These are phyloP conservation scores for Nevesoporus exiguus DNA, from an alignment of 768 basidiomycete genomes.

Conservation along the genomic window DNA sequence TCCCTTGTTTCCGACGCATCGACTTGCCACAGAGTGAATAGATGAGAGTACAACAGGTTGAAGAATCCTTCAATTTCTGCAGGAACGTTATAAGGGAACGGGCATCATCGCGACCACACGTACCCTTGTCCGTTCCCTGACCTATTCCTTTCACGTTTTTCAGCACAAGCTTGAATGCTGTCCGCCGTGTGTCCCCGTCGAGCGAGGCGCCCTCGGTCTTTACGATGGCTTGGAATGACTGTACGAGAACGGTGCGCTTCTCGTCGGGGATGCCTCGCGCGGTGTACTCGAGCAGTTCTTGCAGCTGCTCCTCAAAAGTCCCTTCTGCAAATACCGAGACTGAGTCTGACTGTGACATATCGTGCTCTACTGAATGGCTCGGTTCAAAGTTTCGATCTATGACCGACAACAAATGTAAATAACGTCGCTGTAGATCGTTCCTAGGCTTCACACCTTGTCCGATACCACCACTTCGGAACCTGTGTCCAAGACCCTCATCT, in stretches of 20 bases:
- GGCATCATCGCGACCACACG: slow-evolving; percentile 15
- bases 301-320: slow-evolving; percentile 82
- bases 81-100: slow-evolving; percentile 4
- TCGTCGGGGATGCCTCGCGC: slow-evolving; percentile 65
- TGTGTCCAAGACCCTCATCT: no score
- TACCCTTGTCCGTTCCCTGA: slow-evolving; percentile 76
- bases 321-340: slow-evolving; percentile 85
- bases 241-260: slow-evolving; percentile 56
- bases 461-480: no score
- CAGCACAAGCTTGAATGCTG: slow-evolving; percentile 58
- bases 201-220: slow-evolving; percentile 51
- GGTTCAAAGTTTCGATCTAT: background rate
- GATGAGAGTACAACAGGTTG: slow-evolving; percentile 74
- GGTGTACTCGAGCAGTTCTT: slow-evolving; percentile 75
- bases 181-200: slow-evolving; percentile 49
- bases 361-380: slow-evolving; percentile 8
- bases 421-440: background rate
- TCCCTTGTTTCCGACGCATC: slow-evolving; percentile 54
- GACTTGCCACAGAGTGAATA: slow-evolving; percentile 55
- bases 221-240: slow-evolving; percentile 63
- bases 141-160: slow-evolving; percentile 65
- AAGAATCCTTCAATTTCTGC: slow-evolving; percentile 86
- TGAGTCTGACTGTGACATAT: slow-evolving; percentile 71
- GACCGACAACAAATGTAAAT: slow-evolving; percentile 21
- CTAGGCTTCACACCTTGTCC: no score